A percentile compares a stretch with the other conserved stretches of the same genome.
These are phyloP conservation scores for Tylopilus sp. DNA, from an alignment of 768 basidiomycete genomes.

Conservation along the genomic window DNA sequence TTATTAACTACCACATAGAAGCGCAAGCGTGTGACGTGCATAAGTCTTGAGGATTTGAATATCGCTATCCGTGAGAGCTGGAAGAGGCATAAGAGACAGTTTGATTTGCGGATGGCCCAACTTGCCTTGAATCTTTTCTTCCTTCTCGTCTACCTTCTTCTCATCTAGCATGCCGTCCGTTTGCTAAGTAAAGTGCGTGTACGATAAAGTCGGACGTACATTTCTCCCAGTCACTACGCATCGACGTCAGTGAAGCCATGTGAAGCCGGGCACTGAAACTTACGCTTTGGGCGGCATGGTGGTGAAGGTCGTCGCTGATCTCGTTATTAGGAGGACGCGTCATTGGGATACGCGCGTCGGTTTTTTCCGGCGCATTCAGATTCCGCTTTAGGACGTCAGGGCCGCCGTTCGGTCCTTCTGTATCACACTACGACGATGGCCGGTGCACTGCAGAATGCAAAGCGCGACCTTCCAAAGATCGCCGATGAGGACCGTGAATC, in stretches of 20 bases:
- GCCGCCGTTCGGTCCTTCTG: not conserved
- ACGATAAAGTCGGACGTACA: constrained; percentile 48
- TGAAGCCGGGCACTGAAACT: constrained; percentile 33
- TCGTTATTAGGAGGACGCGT: constrained; percentile 34
- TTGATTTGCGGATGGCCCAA: constrained; percentile 9
- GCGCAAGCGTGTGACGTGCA: constrained; percentile 43
- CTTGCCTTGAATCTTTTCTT: constrained; percentile 88
- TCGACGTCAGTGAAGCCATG: constrained; percentile 8
- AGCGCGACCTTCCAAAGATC: constrained; percentile 82
- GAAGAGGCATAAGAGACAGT: constrained; percentile 4
- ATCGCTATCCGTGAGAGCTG: constrained; percentile 95
- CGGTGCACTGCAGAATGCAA: constrained; percentile 89
- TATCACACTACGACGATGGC: constrained; percentile 58
- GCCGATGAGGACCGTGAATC: constrained; percentile 88
- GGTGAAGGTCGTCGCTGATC: constrained; percentile 23
- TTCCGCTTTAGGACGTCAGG: constrained; percentile 28
- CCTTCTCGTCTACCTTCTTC: constrained; percentile 83
- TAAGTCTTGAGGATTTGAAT: constrained; percentile 99
- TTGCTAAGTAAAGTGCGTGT: not conserved
- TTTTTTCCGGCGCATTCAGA: constrained; percentile 20
- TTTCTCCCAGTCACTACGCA: constrained; percentile 93
- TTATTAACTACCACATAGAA: not conserved
- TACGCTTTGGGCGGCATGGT: constrained; percentile 95
- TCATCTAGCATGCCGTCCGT: constrained; percentile 50
- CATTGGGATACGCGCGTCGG: constrained; percentile 32